Evolutionary conservation across 768 basidiomycete species (phyloP).

Genomic region (Trametes meyenii): DNA sequence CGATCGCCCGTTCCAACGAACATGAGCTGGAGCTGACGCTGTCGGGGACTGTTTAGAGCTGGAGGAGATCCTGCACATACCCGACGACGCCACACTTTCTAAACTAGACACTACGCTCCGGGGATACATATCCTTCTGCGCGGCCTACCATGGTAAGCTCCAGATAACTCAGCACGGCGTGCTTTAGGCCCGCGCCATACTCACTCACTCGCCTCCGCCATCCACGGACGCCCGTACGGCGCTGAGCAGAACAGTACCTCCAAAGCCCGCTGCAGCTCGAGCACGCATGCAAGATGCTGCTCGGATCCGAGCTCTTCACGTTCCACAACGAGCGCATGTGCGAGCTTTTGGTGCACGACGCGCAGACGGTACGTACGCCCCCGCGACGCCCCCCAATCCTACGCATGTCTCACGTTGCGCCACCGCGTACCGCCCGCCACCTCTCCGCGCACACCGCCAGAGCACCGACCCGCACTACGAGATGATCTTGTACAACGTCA

Average conservation of each 20-base stretch:
- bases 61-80: conserved; percentile 76
- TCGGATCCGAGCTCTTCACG: conserved; percentile 84
- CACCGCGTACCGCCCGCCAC: background rate
- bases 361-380: conserved; percentile 55
- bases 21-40: no score
- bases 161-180: background rate
- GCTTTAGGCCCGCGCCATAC: conserved; percentile 4
- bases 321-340: conserved; percentile 94
- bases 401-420: background rate
- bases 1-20: conserved; percentile 8
- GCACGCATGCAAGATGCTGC: conserved; percentile 75
- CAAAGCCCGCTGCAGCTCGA: conserved; percentile 82
- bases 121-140: conserved; percentile 77
- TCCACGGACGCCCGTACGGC: conserved; percentile 15
- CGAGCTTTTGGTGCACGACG: conserved; percentile 73
- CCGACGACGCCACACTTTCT: conserved; percentile 65
- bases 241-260: conserved; percentile 72
- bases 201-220: background rate
- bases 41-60: conserved; percentile 57
- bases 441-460: conserved; percentile 42
- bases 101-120: conserved; percentile 78
- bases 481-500: conserved; percentile 75
- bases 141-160: conserved; percentile 81
- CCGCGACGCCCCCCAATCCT: background rate
- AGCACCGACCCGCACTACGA: conserved; percentile 85